Conservation (phyloP, 2,329 filamentous ascomycete species). For the Zymoseptoria passerinii region DNA sequence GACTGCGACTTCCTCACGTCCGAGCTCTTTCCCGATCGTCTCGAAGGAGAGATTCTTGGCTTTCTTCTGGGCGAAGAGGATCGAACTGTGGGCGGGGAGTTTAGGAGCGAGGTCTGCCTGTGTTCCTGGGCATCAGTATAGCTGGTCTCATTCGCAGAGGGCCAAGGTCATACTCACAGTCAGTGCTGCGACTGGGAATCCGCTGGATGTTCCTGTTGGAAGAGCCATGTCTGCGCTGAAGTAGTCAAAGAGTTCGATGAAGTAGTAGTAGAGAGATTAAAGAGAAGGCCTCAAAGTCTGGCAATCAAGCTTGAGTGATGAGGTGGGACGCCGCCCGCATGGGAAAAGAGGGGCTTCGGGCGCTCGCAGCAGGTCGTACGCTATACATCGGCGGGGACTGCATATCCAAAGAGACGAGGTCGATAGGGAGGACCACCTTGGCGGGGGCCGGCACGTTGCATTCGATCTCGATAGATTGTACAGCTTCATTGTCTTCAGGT, state of each 20-base stretch:
- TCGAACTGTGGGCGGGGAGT: constrained; percentile 61
- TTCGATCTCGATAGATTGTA: background rate
- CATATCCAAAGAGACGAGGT: background rate
- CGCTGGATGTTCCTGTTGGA: constrained; percentile 13
- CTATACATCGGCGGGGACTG: background rate
- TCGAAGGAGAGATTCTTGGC: constrained; percentile 69
- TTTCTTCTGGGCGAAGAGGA: constrained; percentile 76
- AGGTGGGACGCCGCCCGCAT: background rate
- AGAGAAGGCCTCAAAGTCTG: background rate
- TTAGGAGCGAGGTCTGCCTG: constrained; percentile 59
- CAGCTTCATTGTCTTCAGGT: background rate
- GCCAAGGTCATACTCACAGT: constrained; percentile 7
- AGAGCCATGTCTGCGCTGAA: background rate
- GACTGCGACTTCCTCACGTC: constrained; percentile 72
- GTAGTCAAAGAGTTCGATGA: background rate
- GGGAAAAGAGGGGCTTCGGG: background rate
- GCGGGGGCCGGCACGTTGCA: background rate
- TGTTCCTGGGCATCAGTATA: background rate
- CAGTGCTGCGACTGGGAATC: constrained; percentile 16
- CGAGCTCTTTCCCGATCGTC: constrained; percentile 62
- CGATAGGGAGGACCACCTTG: background rate
- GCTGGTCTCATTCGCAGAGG: background rate
- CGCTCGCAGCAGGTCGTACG: background rate
- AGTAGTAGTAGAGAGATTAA: background rate
- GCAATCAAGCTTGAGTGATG: background rate